A percentile compares a stretch with the other conserved stretches of the same genome.
Conservation (phyloP, 768 basidiomycete species). For the Pulveroboletus frians region DNA sequence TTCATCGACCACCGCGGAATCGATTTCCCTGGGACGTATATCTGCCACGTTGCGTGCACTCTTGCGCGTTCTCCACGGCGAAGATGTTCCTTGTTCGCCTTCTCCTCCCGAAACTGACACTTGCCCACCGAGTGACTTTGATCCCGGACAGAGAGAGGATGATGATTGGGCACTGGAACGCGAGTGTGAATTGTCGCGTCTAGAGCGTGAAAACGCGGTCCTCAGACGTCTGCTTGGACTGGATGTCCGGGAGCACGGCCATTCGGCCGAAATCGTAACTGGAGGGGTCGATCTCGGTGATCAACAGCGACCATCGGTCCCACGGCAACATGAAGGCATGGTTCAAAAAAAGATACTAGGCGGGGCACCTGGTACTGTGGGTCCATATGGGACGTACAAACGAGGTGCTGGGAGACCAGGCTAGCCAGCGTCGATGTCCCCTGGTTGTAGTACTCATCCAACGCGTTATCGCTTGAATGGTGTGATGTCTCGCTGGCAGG, state of each 20-base stretch:
- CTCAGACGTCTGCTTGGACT: slow-evolving; percentile 68
- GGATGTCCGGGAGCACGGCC: slow-evolving; percentile 26
- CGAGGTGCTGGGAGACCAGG: slow-evolving; percentile 21
- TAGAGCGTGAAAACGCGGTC: slow-evolving; percentile 85
- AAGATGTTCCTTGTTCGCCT: slow-evolving; percentile 36
- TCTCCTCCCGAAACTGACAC: slow-evolving; percentile 3
- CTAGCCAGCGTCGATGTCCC: no score
- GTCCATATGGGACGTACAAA: slow-evolving; percentile 43
- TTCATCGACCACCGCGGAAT: slow-evolving; percentile 56
- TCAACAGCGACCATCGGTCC: slow-evolving; percentile 7
- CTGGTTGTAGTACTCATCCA: no score
- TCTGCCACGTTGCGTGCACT: slow-evolving; percentile 66
- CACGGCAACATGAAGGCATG: slow-evolving; percentile 12
- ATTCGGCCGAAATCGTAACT: background rate
- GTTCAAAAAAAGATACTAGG: slow-evolving; percentile 27
- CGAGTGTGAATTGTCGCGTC: slow-evolving; percentile 82
- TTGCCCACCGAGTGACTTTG: slow-evolving; percentile 5
- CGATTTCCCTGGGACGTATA: slow-evolving; percentile 62
- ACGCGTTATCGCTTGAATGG: no score
- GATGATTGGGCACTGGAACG: slow-evolving; percentile 78
- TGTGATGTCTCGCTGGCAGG: no score
- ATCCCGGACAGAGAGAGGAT: slow-evolving; percentile 40
- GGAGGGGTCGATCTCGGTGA: slow-evolving; percentile 9
- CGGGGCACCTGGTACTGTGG: slow-evolving; percentile 34
- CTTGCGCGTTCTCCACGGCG: slow-evolving; percentile 65